These are phyloP conservation scores for Erysimum cheiranthoides DNA, from an alignment of 345 rosid species.

Conservation along the genomic window DNA sequence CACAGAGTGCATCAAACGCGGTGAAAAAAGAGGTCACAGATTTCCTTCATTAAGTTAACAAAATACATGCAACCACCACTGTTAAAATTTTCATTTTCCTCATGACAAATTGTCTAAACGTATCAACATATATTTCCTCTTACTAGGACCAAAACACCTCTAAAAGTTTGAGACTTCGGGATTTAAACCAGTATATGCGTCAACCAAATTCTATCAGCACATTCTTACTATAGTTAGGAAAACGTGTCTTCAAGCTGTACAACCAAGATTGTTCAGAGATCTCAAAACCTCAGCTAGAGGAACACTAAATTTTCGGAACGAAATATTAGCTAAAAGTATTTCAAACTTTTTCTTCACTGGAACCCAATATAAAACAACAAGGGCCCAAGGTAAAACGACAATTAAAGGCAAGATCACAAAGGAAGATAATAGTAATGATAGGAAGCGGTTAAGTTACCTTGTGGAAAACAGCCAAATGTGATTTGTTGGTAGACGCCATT, in stretches of 20 bases:
- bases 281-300: constrained; percentile 20
- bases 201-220: constrained; percentile 12
- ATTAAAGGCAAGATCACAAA: constrained; percentile 12
- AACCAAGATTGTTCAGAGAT: neutral
- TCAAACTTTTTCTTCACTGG: constrained; percentile 10
- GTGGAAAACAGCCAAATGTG: constrained; percentile 94
- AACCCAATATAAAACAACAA: constrained; percentile 19
- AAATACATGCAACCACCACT: constrained; percentile 30
- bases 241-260: constrained; percentile 7
- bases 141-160: constrained; percentile 10
- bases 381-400: neutral
- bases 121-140: constrained; percentile 20
- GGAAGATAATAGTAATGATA: constrained; percentile 7
- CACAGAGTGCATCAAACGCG: constrained; percentile 85
- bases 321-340: constrained; percentile 4
- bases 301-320: neutral
- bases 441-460: constrained; percentile 57
- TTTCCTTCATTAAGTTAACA: constrained; percentile 62
- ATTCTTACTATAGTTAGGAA: constrained; percentile 6
- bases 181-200: constrained; percentile 15
- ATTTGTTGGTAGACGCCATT: constrained; percentile 93
- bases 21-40: constrained; percentile 83
- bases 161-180: constrained; percentile 12
- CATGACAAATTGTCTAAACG: neutral
- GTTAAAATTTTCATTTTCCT: constrained; percentile 13